Evolutionary conservation across 805 yeast genomes (phyloP).

Genomic region (Candida bentonensis): DNA sequence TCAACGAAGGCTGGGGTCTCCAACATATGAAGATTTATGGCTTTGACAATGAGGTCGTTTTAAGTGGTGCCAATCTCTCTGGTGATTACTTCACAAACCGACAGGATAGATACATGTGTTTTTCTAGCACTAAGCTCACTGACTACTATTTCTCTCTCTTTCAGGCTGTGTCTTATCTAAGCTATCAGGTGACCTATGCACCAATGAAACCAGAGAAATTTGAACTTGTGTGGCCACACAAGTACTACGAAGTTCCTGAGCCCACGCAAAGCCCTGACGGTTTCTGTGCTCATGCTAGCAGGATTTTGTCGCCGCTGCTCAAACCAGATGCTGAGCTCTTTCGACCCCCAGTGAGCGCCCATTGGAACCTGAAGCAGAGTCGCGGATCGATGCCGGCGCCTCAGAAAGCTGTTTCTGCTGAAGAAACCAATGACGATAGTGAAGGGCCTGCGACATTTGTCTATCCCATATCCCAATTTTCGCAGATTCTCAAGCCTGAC

Average conservation of each 20-base stretch:
- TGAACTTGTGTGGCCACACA: constrained; percentile 57
- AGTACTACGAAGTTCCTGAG: constrained; percentile 45
- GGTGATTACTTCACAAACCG: constrained; percentile 86
- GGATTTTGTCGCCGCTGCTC: constrained; percentile 43
- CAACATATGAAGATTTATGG: constrained; percentile 98
- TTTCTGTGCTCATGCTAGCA: constrained; percentile 29
- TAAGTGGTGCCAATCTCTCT: constrained; percentile 86
- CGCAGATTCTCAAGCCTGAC: constrained; percentile 59
- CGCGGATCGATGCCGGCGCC: neutral
- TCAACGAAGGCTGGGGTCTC: constrained; percentile 82
- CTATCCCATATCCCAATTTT: constrained; percentile 83
- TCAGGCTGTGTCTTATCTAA: constrained; percentile 47
- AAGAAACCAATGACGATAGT: constrained; percentile 12
- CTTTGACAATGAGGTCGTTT: constrained; percentile 74
- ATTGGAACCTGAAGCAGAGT: neutral
- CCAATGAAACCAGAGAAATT: constrained; percentile 31
- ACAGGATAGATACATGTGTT: constrained; percentile 81
- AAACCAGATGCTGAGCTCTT: constrained; percentile 19
- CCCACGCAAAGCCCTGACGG: constrained; percentile 29
- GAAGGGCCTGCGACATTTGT: constrained; percentile 43
- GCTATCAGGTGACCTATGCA: constrained; percentile 47
- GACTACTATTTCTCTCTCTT: constrained; percentile 69
- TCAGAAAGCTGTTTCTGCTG: neutral
- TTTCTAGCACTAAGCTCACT: constrained; percentile 42
- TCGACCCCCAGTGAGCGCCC: neutral